Conservation (phyloP, 768 basidiomycete genomes). For the Mycena maculata region DNA sequence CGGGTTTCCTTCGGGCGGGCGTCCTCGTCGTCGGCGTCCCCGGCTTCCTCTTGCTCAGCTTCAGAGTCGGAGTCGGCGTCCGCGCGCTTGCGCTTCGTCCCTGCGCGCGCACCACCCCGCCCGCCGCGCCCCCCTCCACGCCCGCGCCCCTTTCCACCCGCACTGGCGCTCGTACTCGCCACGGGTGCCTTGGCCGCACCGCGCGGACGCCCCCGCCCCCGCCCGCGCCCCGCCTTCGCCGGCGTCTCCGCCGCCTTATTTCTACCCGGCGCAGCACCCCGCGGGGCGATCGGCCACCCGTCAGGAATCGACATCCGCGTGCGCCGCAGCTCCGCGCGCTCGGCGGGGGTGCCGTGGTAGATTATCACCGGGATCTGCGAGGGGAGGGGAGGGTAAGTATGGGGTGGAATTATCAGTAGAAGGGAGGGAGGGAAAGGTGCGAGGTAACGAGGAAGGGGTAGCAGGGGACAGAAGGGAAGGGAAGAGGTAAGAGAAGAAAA, state of each 20-base stretch:
- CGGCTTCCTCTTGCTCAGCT: constrained; percentile 33
- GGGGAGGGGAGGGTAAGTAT: background rate
- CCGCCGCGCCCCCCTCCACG: background rate
- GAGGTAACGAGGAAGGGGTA: background rate
- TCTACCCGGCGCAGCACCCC: background rate
- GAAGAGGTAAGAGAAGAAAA: background rate
- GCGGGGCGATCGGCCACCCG: constrained; percentile 18
- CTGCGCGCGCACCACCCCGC: background rate
- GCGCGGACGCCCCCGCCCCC: background rate
- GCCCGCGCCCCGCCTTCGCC: background rate
- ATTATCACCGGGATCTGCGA: constrained; percentile 86
- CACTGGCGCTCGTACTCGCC: background rate
- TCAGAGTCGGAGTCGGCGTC: constrained; percentile 26
- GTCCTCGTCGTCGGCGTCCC: background rate
- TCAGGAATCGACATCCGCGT: constrained; percentile 60
- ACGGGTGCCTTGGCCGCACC: background rate
- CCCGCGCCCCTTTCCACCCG: background rate
- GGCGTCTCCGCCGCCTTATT: background rate
- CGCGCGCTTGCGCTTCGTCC: constrained; percentile 34
- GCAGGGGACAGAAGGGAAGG: background rate
- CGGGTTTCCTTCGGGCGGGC: constrained; percentile 32
- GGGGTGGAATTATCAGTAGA: background rate
- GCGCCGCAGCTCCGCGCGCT: constrained; percentile 82
- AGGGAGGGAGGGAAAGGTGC: too few relatives aligned
- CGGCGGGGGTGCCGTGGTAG: constrained; percentile 88